Evolutionary conservation across 2,329 filamentous ascomycete genomes (phyloP), one percentile per base, ranked within the genome.

Genomic region (Clonostachys solani): DNA sequence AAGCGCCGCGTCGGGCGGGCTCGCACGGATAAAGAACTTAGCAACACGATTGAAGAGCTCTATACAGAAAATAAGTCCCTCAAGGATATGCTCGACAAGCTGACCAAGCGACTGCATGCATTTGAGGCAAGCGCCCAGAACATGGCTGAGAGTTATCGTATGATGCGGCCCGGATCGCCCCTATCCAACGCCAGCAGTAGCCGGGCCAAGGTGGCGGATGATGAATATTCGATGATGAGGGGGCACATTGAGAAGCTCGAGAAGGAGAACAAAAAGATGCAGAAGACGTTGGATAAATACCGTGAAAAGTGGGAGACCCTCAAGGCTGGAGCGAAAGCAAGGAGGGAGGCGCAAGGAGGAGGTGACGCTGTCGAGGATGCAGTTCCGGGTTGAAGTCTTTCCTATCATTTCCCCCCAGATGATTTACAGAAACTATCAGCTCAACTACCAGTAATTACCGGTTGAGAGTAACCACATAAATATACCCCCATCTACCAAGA

Each of bases 121-220:
- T 99, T 96, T 69, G 92, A 99, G 66, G 85, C 90, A 37, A 92
- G 89, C 57, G 90, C 91, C 0, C 94, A 97, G 67, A 90, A 86
- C 52, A 78, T 97, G 34, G 89, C 92, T 13, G 90, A 96, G 63
- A 95, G 89, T 55, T 84, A 83, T 62, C 73, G 81, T n/a, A 64
- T 85, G 6, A 78, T 81, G 66, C 71, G 77, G 13, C 78, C 80
- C 2, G 72, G 73, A 5, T 83, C 80, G 36, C 80, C 81, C 3
- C 56, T 63, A 52, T 52, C 73, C 38, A 43, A 54, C 40, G 58
- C 56, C 17, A 66, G 64, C 15, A 36, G 47, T 42, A 69, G 62
- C 46, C 77, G 77, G 56, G 75, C 85, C 19, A 72, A 71, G 42
- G 86, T 90, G 52, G 68, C 91, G 13, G 86, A 91, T 61, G 82